A percentile compares a stretch with the other conserved stretches of the same genome.
Evolutionary conservation across 2,329 filamentous ascomycete species (phyloP).

Genomic region (Fusarium foetens): DNA sequence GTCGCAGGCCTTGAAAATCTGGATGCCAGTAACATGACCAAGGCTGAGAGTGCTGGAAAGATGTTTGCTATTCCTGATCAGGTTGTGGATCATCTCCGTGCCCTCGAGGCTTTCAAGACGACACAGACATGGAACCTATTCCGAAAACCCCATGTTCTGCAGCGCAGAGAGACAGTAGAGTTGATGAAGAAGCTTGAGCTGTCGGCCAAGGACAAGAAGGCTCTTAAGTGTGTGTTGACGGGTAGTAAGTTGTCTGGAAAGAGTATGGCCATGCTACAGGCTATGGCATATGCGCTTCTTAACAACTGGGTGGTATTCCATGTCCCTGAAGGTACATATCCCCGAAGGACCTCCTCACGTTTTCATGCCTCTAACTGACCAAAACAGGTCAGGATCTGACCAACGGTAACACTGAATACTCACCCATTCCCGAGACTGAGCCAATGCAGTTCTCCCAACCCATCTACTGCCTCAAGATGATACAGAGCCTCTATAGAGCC

Average conservation of each 20-base stretch:
- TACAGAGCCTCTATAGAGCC: conserved; percentile 76
- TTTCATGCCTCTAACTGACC: neutral
- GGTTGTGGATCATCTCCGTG: conserved; percentile 81
- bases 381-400: conserved; percentile 77
- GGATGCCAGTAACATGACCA: conserved; percentile 62
- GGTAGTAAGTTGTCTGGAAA: conserved; percentile 84
- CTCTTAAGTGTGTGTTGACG: conserved; percentile 72
- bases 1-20: conserved; percentile 75
- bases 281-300: conserved; percentile 81
- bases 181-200: conserved; percentile 72
- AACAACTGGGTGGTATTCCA: conserved; percentile 91
- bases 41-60: conserved; percentile 67
- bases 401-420: conserved; percentile 83
- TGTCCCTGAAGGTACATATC: conserved; percentile 80
- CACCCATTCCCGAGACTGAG: conserved; percentile 69
- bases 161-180: conserved; percentile 81
- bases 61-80: conserved; percentile 75
- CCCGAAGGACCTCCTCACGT: neutral
- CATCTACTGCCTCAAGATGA: conserved; percentile 77
- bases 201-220: conserved; percentile 63
- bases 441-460: conserved; percentile 79
- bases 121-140: conserved; percentile 91
- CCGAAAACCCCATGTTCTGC: conserved; percentile 79
- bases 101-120: conserved; percentile 89
- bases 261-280: conserved; percentile 86